Percentiles rank a stretch among this genome's conserved stretches.
Evolutionary conservation across 306 rosid species (phyloP).

Genomic region (Cicer arietinum): DNA sequence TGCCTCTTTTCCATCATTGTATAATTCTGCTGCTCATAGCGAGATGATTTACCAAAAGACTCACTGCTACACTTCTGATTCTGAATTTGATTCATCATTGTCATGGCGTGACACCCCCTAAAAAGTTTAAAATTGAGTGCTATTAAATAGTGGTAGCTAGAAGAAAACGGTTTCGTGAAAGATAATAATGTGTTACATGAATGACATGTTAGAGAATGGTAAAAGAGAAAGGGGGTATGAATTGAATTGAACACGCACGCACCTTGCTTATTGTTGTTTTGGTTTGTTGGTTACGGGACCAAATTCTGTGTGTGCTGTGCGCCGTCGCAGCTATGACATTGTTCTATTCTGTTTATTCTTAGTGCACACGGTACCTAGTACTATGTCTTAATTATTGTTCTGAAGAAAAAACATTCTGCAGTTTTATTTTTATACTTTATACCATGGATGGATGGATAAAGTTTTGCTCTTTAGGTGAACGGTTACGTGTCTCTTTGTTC

Average conservation of each 20-base stretch:
- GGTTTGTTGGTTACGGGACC: constrained; percentile 14
- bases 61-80: not conserved
- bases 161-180: not conserved
- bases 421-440: too few species aligned
- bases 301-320: constrained; percentile 24
- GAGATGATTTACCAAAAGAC: too few species aligned
- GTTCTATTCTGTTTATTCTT: not conserved
- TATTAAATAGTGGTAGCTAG: constrained; percentile 15
- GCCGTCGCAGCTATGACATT: constrained; percentile 55
- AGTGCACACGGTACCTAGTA: not conserved
- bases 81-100: not conserved
- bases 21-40: constrained; percentile 41
- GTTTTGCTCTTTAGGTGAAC: too few species aligned
- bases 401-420: too few species aligned
- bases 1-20: constrained; percentile 83
- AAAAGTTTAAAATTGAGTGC: not conserved
- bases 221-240: constrained; percentile 7
- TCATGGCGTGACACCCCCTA: not conserved
- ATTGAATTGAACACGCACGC: too few species aligned
- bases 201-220: not conserved
- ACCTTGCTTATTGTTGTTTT: not conserved
- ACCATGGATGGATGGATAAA: too few species aligned
- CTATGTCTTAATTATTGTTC: not conserved
- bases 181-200: not conserved
- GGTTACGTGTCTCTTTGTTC: too few species aligned